Base-by-base conservation (phyloP, 169 alveolate species). In the Sarcocystis neurona region DNA sequence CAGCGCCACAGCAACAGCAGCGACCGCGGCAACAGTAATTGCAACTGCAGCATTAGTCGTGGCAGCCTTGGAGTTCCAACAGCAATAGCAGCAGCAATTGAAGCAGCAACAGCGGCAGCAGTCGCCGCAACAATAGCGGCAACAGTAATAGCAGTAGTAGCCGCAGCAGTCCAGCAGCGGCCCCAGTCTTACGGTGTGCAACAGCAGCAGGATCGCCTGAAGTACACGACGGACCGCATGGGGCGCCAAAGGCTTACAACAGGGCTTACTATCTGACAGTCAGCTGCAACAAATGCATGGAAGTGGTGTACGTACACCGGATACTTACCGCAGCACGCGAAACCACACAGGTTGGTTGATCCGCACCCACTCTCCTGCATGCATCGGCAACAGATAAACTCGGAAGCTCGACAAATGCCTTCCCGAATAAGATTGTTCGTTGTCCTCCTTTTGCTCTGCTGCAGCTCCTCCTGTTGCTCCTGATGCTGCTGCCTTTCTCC, bases 61-160 rank as follows among this genome's bases (percentile, higher is more conserved):
- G n/a, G n/a, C n/a, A n/a, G n/a, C n/a, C n/a, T n/a, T n/a, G n/a
- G n/a, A n/a, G n/a, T n/a, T n/a, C n/a, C n/a, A n/a, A n/a, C n/a
- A n/a, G n/a, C n/a, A n/a, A n/a, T 39, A 80, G 88, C 87, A 79
- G 87, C 87, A 79, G 75, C 87, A 80, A 56, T 37, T 15, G 88
- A 74, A 80, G 88, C 88, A 80, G 88, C 88, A 80, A 50, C 77
- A 66, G 77, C 77, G 18, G 15, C n/a, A 15, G 77, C 77, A 63
- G 77, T 20, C 20, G 77, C 77, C 18, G 41, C 44, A n/a, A n/a
- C 77, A n/a, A 66, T 1, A 20, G 8, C 30, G 32, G n/a, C 37
- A 12, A n/a, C n/a, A n/a, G n/a, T n/a, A n/a, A n/a, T n/a, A n/a
- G n/a, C n/a, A n/a, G n/a, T n/a, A n/a, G n/a, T n/a, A n/a, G n/a